A percentile compares a stretch with the other conserved stretches of the same genome.
Evolutionary conservation across 2,329 filamentous ascomycete genomes (phyloP).

Genomic region (Whalleya microplaca): DNA sequence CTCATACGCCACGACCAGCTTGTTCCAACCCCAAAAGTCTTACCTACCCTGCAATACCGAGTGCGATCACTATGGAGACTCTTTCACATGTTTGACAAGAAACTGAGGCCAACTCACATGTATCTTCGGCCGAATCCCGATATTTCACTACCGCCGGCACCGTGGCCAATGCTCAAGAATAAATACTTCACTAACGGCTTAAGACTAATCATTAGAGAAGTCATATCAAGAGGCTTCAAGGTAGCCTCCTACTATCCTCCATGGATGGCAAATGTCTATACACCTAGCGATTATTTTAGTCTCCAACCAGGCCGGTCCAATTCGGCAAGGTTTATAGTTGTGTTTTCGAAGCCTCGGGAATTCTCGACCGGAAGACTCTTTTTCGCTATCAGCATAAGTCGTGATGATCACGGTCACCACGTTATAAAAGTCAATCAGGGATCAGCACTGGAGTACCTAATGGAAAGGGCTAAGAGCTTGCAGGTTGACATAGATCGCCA

Average conservation of each 20-base stretch:
- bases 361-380: conserved; percentile 1
- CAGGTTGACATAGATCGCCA: conserved; percentile 11
- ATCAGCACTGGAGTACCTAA: conserved; percentile 11
- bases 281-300: conserved; percentile 1
- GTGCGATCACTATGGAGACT: conserved; percentile 8
- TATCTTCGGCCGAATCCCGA: conserved; percentile 4
- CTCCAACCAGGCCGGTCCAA: conserved; percentile 3
- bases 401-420: not conserved
- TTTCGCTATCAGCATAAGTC: conserved; percentile 12
- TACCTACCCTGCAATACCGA: conserved; percentile 5
- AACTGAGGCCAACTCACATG: conserved; percentile 7
- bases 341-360: conserved; percentile 5
- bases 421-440: conserved; percentile 5
- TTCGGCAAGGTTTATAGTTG: conserved; percentile 7
- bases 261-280: conserved; percentile 6
- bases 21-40: conserved; percentile 3
- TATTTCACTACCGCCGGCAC: not conserved
- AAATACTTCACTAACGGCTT: conserved; percentile 1
- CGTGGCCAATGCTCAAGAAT: conserved; percentile 4
- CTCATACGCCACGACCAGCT: conserved; percentile 10
- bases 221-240: conserved; percentile 5
- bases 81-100: not conserved
- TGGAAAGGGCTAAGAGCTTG: conserved; percentile 7
- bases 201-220: conserved; percentile 8
- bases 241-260: conserved; percentile 14